phyloP scores from a whole-genome alignment of 2,329 filamentous ascomycete species.

The Simplicillium aogashimaense region DNA sequence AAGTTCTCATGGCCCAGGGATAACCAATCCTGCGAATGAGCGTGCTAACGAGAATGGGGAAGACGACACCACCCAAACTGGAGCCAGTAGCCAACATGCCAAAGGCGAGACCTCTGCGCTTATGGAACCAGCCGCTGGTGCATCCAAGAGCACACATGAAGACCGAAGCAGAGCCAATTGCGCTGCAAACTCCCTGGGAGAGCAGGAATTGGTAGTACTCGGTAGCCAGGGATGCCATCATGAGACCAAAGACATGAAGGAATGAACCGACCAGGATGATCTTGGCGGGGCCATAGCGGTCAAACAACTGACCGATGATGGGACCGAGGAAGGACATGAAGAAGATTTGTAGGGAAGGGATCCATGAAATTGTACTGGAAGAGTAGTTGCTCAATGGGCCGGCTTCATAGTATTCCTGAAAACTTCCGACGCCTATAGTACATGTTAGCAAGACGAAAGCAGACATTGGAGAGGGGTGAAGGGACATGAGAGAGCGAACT shows the following conservation, averaged over 20 bases:
- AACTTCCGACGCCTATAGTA: constrained; percentile 27
- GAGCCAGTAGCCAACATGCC: constrained; percentile 16
- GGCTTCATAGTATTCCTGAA: constrained; percentile 43
- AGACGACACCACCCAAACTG: constrained; percentile 20
- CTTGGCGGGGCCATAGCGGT: constrained; percentile 47
- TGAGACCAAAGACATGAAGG: constrained; percentile 45
- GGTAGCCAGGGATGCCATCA: constrained; percentile 42
- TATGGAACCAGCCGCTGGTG: constrained; percentile 14
- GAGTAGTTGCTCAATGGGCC: constrained; percentile 33
- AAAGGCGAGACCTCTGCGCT: constrained; percentile 15
- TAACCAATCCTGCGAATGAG: constrained; percentile 18
- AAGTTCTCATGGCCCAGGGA: constrained; percentile 19
- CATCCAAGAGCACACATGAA: constrained; percentile 13
- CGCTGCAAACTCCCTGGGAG: constrained; percentile 20
- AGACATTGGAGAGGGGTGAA: neutral
- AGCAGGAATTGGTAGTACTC: constrained; percentile 25
- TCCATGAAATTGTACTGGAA: constrained; percentile 43
- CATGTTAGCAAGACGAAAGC: constrained; percentile 1
- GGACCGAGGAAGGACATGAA: constrained; percentile 38
- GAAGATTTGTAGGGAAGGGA: constrained; percentile 41
- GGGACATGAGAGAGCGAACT: constrained; percentile 1
- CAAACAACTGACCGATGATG: constrained; percentile 47
- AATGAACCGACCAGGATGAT: constrained; percentile 38
- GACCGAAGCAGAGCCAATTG: constrained; percentile 17
- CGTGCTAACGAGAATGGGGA: constrained; percentile 21